Base-by-base conservation (phyloP, 306 rosid species). In the Nissolia schottii region DNA sequence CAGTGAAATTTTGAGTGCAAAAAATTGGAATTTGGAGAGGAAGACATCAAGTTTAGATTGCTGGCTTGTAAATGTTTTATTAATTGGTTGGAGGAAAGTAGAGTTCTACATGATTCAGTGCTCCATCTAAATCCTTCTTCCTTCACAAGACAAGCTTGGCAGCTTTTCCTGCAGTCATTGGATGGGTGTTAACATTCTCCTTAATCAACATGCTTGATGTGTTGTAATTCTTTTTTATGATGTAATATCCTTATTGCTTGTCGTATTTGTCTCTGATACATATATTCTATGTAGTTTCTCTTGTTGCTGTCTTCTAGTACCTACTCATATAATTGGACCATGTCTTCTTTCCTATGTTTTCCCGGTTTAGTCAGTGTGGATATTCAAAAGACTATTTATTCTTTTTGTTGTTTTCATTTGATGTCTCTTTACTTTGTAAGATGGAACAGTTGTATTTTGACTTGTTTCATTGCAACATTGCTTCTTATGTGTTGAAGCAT, bases 221-320 rank as follows among this genome's bases (percentile, higher is more conserved):
- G 82, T 78, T 74, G 80, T 63, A 64, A 70, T 55, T 78, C 76
- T 74, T 68, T n/a, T 61, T 51, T 16, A 29, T 38, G 34, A 24
- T 74, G 24, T 12, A 22, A 12, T 67, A 81, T 78, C 71, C 24
- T 67, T 54, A 67, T 69, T 3, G 16, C 49, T 3, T 54, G 67
- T 28, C 46, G 5, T 29, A 7, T 25, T n/a, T 38, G 40, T 64
- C 43, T 72, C 28, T 3, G 16, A 12, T 41, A 7, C 24, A 22
- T 70, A 18, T 29, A 7, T 63, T 78, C 8, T 46, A 3, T 59
- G 64, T 43, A 29, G 58, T 19, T 59, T 41, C 20, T 43, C n/a
- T 15, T 71, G 72, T 60, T 38, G 53, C 20, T 80, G 73, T 29
- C 20, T 25, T n/a, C 41, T 2, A 3, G 9, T 54, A 29, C 22